Percentiles rank a stretch among this genome's conserved stretches.
These are phyloP conservation scores for Ammopiptanthus mongolicus DNA, from an alignment of 306 rosid genomes.

Conservation along the genomic window DNA sequence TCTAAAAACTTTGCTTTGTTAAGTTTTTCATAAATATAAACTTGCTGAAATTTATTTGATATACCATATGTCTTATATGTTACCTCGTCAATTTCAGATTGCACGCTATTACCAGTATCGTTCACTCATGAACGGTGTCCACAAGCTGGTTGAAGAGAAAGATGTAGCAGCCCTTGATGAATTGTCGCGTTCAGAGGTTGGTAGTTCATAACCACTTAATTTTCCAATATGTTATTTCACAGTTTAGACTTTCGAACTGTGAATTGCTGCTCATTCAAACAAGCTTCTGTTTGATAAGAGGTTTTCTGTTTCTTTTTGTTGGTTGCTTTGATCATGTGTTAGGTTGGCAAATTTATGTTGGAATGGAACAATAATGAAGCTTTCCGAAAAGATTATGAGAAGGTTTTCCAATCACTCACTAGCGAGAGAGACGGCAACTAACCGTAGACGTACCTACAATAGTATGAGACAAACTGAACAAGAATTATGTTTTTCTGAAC, in stretches of 20 bases:
- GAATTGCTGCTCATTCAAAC: not conserved
- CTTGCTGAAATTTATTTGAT: not conserved
- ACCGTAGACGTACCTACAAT: not conserved
- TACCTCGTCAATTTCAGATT: not conserved
- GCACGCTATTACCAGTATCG: not conserved
- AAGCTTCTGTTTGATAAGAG: not conserved
- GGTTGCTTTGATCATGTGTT: not conserved
- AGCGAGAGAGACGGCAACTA: not conserved
- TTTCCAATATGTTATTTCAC: not conserved
- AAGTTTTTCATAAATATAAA: not conserved
- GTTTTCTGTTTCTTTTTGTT: not conserved
- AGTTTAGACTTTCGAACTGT: not conserved
- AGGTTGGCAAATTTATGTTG: slow-evolving; percentile 24
- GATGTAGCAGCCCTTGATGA: slow-evolving; percentile 2
- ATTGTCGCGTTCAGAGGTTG: slow-evolving; percentile 4
- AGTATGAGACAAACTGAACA: too few species aligned
- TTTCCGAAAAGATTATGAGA: slow-evolving; percentile 18
- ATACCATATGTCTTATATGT: too few species aligned
- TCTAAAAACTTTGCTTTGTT: not conserved
- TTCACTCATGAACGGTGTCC: slow-evolving; percentile 12
- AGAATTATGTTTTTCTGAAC: too few species aligned
- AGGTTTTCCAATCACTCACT: not conserved
- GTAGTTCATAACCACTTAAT: not conserved
- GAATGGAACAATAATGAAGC: slow-evolving; percentile 16
- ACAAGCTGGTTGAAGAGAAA: slow-evolving; percentile 10